These are phyloP conservation scores for Phlebiopsis gigantea DNA, from an alignment of 768 basidiomycete genomes.

Conservation along the genomic window DNA sequence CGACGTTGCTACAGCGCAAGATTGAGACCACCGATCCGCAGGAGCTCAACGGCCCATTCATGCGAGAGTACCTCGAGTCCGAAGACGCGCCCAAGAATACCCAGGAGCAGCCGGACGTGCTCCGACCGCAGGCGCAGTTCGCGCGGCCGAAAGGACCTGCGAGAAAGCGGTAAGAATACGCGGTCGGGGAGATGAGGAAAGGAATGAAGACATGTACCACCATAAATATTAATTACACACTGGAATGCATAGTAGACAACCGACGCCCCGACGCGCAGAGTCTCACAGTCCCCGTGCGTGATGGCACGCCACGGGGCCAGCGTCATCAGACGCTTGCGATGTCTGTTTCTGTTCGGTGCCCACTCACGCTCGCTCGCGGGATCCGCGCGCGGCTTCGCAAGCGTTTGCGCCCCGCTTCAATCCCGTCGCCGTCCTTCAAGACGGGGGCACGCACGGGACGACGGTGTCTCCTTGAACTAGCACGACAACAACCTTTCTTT, in stretches of 20 bases:
- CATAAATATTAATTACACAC: not conserved
- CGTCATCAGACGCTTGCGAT: not conserved
- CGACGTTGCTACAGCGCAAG: slow-evolving; percentile 46
- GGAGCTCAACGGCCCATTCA: slow-evolving; percentile 62
- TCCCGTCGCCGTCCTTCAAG: not conserved
- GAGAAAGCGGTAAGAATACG: slow-evolving; percentile 35
- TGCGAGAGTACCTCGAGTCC: slow-evolving; percentile 24
- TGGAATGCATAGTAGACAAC: not conserved
- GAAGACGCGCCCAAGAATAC: slow-evolving; percentile 14
- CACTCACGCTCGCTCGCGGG: not conserved
- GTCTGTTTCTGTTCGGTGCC: not conserved
- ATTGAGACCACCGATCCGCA: slow-evolving; percentile 79
- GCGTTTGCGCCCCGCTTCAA: not conserved
- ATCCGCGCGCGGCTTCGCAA: not conserved
- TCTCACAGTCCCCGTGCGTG: not conserved
- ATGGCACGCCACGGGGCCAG: too few species aligned
- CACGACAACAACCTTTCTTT: not conserved
- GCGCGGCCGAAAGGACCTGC: slow-evolving; percentile 67
- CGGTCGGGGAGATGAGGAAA: not conserved
- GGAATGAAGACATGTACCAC: not conserved
- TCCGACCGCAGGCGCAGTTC: slow-evolving; percentile 41
- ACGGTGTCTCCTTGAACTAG: not conserved
- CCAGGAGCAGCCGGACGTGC: not conserved
- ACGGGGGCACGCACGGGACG: too few species aligned
- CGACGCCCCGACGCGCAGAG: not conserved